Conservation (phyloP, 306 rosid genomes). For the Ochetophila trinervis region DNA sequence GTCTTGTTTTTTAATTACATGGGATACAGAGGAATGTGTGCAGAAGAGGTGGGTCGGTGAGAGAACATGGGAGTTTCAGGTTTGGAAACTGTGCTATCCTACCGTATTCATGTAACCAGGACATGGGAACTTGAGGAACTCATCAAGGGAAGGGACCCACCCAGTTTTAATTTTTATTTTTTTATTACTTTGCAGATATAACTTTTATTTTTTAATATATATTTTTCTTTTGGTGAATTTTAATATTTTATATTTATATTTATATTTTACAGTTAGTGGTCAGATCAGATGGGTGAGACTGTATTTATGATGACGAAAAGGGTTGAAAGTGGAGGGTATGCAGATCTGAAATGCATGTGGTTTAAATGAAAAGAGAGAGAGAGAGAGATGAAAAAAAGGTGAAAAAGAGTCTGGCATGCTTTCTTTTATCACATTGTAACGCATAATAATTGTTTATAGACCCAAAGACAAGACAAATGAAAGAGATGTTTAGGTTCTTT, state of each 20-base stretch:
- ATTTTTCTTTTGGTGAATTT: neutral
- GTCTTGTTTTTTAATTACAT: neutral
- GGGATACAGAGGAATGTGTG: conserved; percentile 34
- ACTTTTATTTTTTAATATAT: too few species aligned
- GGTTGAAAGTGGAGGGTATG: conserved; percentile 5
- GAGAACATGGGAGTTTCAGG: conserved; percentile 46
- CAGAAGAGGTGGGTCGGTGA: conserved; percentile 39
- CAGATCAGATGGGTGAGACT: conserved; percentile 5
- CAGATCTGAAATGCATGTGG: conserved; percentile 52
- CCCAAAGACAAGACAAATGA: conserved; percentile 15
- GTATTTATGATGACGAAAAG: conserved; percentile 9
- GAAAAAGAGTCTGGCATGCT: conserved; percentile 18
- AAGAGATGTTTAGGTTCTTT: conserved; percentile 21
- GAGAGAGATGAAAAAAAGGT: neutral
- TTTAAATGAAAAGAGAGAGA: conserved; percentile 13
- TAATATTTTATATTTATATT: neutral
- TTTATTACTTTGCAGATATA: neutral
- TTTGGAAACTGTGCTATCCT: conserved; percentile 31
- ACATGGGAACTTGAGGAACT: conserved; percentile 29
- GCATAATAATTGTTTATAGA: conserved; percentile 1
- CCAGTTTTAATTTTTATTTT: neutral
- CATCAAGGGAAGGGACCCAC: neutral
- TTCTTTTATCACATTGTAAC: neutral
- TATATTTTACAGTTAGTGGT: conserved; percentile 9
- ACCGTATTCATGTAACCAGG: conserved; percentile 31